Base-by-base conservation (phyloP, 1,284 basidiomycete genomes). In the Melanopsichium pennsylvanicum region DNA sequence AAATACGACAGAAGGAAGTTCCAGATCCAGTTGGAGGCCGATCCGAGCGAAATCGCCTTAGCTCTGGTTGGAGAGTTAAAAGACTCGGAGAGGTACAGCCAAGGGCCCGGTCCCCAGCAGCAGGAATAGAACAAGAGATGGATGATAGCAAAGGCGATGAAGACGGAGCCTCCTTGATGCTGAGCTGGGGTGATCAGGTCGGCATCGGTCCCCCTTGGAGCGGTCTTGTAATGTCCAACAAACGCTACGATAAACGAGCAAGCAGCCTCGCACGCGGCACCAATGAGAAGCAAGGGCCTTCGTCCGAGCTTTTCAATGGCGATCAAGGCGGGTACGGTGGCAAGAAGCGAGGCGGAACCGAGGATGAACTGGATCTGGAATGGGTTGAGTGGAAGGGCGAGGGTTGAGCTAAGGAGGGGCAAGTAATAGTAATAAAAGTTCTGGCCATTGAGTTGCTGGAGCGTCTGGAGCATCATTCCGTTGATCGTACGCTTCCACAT, bases 401-500 rank as follows among this genome's bases (percentile, higher is more conserved):
- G 88, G 57, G 85, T 87, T 78, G 89, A 83, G 84, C 92, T 92
- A 85, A 92, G 92, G 0, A 88, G 89, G 52, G 91, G 89, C 10
- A 73, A 58, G 48, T 76, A 83, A 80, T 87, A 88, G 84, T 91
- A 91, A 84, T 92, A 90, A 83, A 92, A 91, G 86, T 92, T 92
- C 85, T 91, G 85, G 55, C 79, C 74, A 69, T 79, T 78, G 46
- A 82, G 76, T 82, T 93, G 90, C 82, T 91, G 90, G 85, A 86
- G 86, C 38, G 85, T 87, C 81, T 90, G 89, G 73, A 90, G 85
- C 40, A 74, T 52, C 56, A 82, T 83, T 55, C 91, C 92, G 35
- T 90, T 88, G 73, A 90, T 83, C 35, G 90, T 91, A 59, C 91
- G 88, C 78, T 89, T 85, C 67, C 86, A 84, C 76, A 89, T 85